Evolutionary conservation across 768 basidiomycete species (phyloP).

Genomic region (Mycena belliarum): DNA sequence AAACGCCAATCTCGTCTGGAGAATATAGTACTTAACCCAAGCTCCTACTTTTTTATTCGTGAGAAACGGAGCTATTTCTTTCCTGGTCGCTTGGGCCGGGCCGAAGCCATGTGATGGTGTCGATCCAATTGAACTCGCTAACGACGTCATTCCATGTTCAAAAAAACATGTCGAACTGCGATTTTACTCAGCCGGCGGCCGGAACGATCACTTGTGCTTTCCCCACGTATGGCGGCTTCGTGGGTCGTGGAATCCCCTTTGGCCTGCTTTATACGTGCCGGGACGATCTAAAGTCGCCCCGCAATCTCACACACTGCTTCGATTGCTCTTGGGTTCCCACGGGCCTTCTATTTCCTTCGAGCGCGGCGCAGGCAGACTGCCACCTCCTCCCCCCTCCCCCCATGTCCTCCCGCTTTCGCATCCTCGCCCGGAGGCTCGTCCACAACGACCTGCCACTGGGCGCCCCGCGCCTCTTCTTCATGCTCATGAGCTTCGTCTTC

Average conservation of each 20-base stretch:
- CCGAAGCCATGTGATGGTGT: too few relatives aligned
- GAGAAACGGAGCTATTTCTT: too few relatives aligned
- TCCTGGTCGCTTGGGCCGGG: too few relatives aligned
- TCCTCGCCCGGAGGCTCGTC: slow-evolving; percentile 19
- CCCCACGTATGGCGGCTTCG: too few relatives aligned
- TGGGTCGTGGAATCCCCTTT: neutral
- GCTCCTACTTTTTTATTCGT: too few relatives aligned
- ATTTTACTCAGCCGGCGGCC: too few relatives aligned
- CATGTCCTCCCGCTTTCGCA: slow-evolving; percentile 2
- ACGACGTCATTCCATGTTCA: too few relatives aligned
- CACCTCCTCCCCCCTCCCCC: neutral
- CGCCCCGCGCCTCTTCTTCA: slow-evolving; percentile 6
- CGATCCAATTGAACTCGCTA: too few relatives aligned
- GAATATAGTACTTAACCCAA: too few relatives aligned
- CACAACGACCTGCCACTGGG: slow-evolving; percentile 20
- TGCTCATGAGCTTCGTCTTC: slow-evolving; percentile 11
- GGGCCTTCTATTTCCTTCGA: slow-evolving; percentile 3
- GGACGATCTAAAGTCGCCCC: neutral
- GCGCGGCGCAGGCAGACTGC: neutral
- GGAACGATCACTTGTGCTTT: too few relatives aligned
- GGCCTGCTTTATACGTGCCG: neutral
- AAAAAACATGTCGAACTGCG: too few relatives aligned
- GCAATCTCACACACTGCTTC: neutral
- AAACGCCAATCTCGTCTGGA: too few relatives aligned
- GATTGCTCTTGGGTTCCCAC: neutral